Conservation (phyloP, 192 early-diverging fungal genomes). For the Dispira simplex region DNA sequence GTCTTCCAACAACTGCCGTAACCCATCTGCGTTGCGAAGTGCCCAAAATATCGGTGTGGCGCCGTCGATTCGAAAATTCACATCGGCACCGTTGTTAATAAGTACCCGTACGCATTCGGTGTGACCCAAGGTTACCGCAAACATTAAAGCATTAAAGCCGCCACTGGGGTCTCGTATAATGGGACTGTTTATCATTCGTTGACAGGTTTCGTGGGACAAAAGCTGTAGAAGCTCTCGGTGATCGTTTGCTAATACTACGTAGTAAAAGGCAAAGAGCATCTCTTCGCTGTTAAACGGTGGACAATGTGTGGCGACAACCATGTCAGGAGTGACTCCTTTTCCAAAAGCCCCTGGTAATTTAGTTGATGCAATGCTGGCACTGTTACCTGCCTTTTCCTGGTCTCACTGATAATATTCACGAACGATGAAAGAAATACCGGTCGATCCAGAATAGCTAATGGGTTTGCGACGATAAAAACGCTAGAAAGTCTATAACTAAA, state of each 20-base stretch:
- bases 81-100: neutral
- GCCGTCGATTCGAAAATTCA: constrained; percentile 6
- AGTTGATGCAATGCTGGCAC: too few species aligned
- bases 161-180: constrained; percentile 5
- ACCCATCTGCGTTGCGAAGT: neutral
- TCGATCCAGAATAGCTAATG: too few species aligned
- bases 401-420: too few species aligned
- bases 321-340: too few species aligned
- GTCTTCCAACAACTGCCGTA: neutral
- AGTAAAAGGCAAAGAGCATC: constrained; percentile 6
- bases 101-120: neutral
- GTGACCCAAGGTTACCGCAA: constrained; percentile 5
- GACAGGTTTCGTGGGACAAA: neutral
- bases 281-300: too few species aligned
- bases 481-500: too few species aligned
- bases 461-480: too few species aligned
- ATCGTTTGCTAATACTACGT: neutral
- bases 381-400: too few species aligned
- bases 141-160: constrained; percentile 5
- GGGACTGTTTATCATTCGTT: neutral
- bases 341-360: too few species aligned
- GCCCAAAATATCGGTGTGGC: neutral
- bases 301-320: too few species aligned
- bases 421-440: too few species aligned
- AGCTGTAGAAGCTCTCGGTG: neutral